Evolutionary conservation across 768 basidiomycete species (phyloP), one percentile per base, ranked within the genome.

Genomic region (Boletellus ananiceps): DNA sequence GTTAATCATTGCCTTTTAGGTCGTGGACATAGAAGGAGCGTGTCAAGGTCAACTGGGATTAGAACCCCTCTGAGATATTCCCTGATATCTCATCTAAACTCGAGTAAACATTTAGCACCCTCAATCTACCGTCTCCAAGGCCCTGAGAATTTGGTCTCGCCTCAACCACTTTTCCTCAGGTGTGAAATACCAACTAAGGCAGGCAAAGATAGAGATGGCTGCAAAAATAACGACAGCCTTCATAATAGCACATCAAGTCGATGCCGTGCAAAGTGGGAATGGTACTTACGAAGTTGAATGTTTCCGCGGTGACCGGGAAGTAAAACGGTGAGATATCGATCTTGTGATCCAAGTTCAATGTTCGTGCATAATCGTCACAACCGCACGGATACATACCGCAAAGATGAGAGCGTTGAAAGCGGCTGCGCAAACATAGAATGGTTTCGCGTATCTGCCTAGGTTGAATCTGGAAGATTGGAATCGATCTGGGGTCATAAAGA

Each of bases 241-340:
- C 37, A 47, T 14, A 36, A 39, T n/a, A 2, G 16, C n/a, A 37
- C 37, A 42, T 69, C 40, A 56, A 51, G 32, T 32, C 34, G 51
- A 45, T 31, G 12, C 23, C 18, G 12, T n/a, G 32, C 14, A 23
- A n/a, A 40, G 38, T 16, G 16, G 42, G 34, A 5, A 37, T 5
- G 2, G 19, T 13, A 76, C 86, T 68, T 52, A 90, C 89, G 60
- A 90, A 94, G 68, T 95, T 95, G 74, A 94, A 91, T 2, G 77
- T 84, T 51, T 79, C 67, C 0, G 84, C 76, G 9, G 74, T 81
- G 25, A 90, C 85, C 1, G 93, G 93, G 74, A 89, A 95, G 65
- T 74, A 80, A 74, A 92, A 94, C 1, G 93, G 93, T 21, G 92
- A 93, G 46, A 89, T 74, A 73, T 86, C 81, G 54, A 87, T 83